Evolutionary conservation across 2,329 filamentous ascomycete species (phyloP).

Genomic region (Tolypocladium paradoxum): DNA sequence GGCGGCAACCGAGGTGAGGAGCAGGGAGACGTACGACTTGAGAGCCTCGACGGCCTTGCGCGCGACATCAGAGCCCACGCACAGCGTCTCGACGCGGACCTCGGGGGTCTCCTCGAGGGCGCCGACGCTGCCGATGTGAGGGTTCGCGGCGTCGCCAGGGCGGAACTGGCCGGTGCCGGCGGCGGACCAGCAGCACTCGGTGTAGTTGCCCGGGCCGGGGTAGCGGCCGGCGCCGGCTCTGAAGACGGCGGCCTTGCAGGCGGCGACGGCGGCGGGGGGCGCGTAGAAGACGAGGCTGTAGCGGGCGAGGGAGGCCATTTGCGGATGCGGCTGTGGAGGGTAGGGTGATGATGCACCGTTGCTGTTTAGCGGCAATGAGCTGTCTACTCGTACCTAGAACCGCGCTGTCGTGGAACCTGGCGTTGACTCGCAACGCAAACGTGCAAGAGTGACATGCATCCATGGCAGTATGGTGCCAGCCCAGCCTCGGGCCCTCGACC

Average conservation of each 20-base stretch:
- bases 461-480: background rate
- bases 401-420: too few species aligned
- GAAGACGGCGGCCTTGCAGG: constrained; percentile 45
- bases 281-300: constrained; percentile 40
- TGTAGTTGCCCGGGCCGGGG: constrained; percentile 39
- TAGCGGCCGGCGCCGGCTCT: constrained; percentile 46
- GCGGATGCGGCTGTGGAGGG: background rate
- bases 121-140: constrained; percentile 49
- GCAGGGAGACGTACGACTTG: constrained; percentile 42
- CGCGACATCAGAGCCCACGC: constrained; percentile 45
- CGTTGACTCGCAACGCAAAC: too few species aligned
- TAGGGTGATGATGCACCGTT: background rate
- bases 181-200: constrained; percentile 40
- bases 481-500: too few species aligned
- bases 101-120: constrained; percentile 49
- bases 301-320: constrained; percentile 4
- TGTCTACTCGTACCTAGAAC: too few species aligned
- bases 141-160: constrained; percentile 49
- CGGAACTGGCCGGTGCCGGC: constrained; percentile 55
- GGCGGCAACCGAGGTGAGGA: background rate
- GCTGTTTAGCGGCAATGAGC: background rate
- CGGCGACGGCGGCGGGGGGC: constrained; percentile 30
- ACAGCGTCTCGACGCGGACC: constrained; percentile 51
- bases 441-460: background rate
- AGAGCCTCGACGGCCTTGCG: constrained; percentile 49